These are phyloP conservation scores for Pinguiococcus pyrenoidosus DNA, from an alignment of 108 stramenopile genomes.

Conservation along the genomic window DNA sequence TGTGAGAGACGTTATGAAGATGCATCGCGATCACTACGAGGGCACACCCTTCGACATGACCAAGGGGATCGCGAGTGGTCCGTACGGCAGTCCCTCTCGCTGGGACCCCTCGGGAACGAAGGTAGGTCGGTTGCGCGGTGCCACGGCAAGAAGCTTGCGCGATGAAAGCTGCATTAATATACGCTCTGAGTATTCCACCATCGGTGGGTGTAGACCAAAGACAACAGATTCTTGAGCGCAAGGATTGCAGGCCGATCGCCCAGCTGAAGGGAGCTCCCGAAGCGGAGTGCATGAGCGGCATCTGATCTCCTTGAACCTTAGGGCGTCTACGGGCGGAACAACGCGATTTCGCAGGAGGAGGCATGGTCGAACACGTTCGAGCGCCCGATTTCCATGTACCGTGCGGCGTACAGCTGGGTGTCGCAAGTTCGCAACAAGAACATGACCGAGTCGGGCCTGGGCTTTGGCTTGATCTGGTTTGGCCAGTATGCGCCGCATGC, in stretches of 20 bases:
- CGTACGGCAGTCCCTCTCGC: not conserved
- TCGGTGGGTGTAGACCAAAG: not conserved
- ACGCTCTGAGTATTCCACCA: not conserved
- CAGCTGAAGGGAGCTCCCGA: too few species aligned
- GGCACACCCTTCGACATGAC: constrained; percentile 49
- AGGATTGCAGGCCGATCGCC: too few species aligned
- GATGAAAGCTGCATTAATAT: not conserved
- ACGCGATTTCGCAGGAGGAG: constrained; percentile 11
- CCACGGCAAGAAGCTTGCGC: too few species aligned
- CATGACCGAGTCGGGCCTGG: constrained; percentile 18
- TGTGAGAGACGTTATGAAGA: constrained; percentile 34
- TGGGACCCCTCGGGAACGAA: too few species aligned
- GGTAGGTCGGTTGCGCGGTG: too few species aligned
- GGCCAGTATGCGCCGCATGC: constrained; percentile 23
- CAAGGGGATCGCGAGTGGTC: constrained; percentile 23
- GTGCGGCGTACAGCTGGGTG: not conserved
- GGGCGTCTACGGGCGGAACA: constrained; percentile 16
- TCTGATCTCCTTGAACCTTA: not conserved
- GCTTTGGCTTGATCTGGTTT: constrained; percentile 18
- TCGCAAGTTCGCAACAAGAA: too few species aligned
- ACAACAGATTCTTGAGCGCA: too few species aligned
- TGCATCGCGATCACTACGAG: constrained; percentile 54
- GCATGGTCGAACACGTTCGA: not conserved
- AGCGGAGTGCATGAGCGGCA: not conserved
- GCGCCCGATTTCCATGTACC: constrained; percentile 1